Evolutionary conservation across 108 stramenopile genomes (phyloP).

Genomic region (Chaetoceros muelleri): DNA sequence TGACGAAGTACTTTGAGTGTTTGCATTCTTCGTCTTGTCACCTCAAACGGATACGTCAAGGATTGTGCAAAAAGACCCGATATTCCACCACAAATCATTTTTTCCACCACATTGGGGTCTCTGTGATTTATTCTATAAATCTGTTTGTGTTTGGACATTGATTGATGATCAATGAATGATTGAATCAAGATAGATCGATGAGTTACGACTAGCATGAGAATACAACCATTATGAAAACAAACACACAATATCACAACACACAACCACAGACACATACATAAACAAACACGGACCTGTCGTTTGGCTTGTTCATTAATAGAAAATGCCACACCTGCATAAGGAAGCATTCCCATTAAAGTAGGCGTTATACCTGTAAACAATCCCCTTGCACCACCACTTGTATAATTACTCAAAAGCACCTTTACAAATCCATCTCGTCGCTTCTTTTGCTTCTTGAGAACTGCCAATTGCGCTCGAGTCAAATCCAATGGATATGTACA

Average conservation of each 20-base stretch:
- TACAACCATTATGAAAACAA: background rate
- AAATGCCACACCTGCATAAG: slow-evolving; percentile 93
- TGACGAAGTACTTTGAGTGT: slow-evolving; percentile 75
- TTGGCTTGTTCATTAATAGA: slow-evolving; percentile 90
- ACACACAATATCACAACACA: background rate
- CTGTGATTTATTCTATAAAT: too few species aligned
- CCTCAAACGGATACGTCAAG: slow-evolving; percentile 89
- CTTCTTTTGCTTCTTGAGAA: slow-evolving; percentile 41
- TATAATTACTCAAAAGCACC: slow-evolving; percentile 31
- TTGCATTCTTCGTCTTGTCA: slow-evolving; percentile 94
- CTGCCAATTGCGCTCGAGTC: slow-evolving; percentile 90
- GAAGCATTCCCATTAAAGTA: slow-evolving; percentile 89
- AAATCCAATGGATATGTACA: slow-evolving; percentile 94
- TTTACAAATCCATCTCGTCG: slow-evolving; percentile 18
- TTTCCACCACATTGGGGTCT: slow-evolving; percentile 78
- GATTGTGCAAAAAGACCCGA: slow-evolving; percentile 88
- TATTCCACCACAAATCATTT: slow-evolving; percentile 80
- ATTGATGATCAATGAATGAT: too few species aligned
- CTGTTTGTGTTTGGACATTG: slow-evolving; percentile 2
- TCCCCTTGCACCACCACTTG: slow-evolving; percentile 36
- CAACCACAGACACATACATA: background rate
- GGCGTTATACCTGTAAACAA: slow-evolving; percentile 86
- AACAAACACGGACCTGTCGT: slow-evolving; percentile 37
- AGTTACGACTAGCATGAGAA: slow-evolving; percentile 25
- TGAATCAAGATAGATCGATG: too few species aligned